Percentiles rank a stretch among this genome's conserved stretches.
Conservation (phyloP, 2,329 filamentous ascomycete species). For the Trichoderma citrinoviride region DNA sequence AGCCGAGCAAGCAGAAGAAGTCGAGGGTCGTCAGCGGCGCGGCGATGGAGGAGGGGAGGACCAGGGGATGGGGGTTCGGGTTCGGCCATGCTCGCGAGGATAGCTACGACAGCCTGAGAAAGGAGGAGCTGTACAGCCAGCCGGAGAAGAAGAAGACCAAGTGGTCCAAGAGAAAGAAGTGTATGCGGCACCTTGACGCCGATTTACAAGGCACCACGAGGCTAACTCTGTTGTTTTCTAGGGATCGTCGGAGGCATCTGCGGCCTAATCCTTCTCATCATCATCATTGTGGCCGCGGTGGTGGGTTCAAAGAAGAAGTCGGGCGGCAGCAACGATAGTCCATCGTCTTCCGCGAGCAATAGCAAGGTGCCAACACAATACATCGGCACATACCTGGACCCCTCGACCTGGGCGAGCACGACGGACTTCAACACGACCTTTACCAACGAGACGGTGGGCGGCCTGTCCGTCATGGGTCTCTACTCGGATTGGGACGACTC, state of each 20-base stretch:
- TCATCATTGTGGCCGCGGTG: constrained; percentile 65
- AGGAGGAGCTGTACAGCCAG: constrained; percentile 45
- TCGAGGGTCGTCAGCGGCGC: constrained; percentile 68
- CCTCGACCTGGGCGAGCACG: constrained; percentile 88
- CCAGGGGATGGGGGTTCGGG: constrained; percentile 26
- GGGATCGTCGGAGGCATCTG: constrained; percentile 56
- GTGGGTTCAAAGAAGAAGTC: constrained; percentile 55
- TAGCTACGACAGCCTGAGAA: constrained; percentile 48
- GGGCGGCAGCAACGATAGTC: constrained; percentile 26
- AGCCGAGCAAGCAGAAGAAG: constrained; percentile 44
- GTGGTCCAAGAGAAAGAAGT: constrained; percentile 60
- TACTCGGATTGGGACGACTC: constrained; percentile 84
- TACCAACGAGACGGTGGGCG: constrained; percentile 78
- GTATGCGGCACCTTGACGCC: constrained; percentile 40
- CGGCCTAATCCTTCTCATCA: constrained; percentile 59
- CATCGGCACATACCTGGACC: constrained; percentile 77
- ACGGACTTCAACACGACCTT: constrained; percentile 92
- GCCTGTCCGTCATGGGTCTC: constrained; percentile 87
- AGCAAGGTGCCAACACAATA: constrained; percentile 62
- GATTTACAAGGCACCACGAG: background rate
- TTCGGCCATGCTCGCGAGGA: constrained; percentile 38
- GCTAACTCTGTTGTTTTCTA: constrained; percentile 34
- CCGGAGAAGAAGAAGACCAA: constrained; percentile 54
- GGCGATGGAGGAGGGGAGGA: constrained; percentile 64
- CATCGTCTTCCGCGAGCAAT: constrained; percentile 40